These are phyloP conservation scores for Colletotrichum camelliae DNA, from an alignment of 2,329 filamentous ascomycete genomes.

Conservation along the genomic window DNA sequence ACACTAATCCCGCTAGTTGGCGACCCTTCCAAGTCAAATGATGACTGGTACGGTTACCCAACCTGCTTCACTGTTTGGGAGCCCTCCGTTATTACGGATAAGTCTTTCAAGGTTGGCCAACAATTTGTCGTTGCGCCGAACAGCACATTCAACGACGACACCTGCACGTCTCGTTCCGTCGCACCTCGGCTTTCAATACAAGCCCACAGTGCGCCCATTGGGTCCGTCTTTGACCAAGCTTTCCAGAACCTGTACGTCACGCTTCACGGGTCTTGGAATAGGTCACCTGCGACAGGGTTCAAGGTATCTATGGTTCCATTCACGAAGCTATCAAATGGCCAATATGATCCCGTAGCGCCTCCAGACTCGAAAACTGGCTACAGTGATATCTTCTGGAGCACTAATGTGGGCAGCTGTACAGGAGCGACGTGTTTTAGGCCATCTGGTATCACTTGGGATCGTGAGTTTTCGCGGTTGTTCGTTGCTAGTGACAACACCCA, in stretches of 20 bases:
- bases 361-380: slow-evolving; percentile 33
- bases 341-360: slow-evolving; percentile 36
- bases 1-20: slow-evolving; percentile 26
- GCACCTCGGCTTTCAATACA: slow-evolving; percentile 57
- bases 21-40: slow-evolving; percentile 31
- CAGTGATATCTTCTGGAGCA: slow-evolving; percentile 36
- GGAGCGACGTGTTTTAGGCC: slow-evolving; percentile 28
- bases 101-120: slow-evolving; percentile 33
- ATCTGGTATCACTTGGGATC: slow-evolving; percentile 27
- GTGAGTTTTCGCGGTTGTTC: slow-evolving; percentile 25
- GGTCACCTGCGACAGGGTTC: slow-evolving; percentile 40
- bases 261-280: slow-evolving; percentile 66
- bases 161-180: slow-evolving; percentile 34
- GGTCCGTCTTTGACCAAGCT: slow-evolving; percentile 61
- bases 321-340: slow-evolving; percentile 25
- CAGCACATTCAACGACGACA: slow-evolving; percentile 38
- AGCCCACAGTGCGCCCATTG: slow-evolving; percentile 66
- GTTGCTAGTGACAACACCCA: slow-evolving; percentile 28
- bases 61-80: slow-evolving; percentile 64
- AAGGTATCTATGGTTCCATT: slow-evolving; percentile 43
- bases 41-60: slow-evolving; percentile 62
- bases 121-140: slow-evolving; percentile 44
- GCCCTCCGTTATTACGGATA: slow-evolving; percentile 36
- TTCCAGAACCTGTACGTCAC: slow-evolving; percentile 61
- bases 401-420: slow-evolving; percentile 33